A percentile compares a stretch with the other conserved stretches of the same genome.
These are phyloP conservation scores for Sclerotinia glacialis DNA, from an alignment of 2,329 filamentous ascomycete species.

Conservation along the genomic window DNA sequence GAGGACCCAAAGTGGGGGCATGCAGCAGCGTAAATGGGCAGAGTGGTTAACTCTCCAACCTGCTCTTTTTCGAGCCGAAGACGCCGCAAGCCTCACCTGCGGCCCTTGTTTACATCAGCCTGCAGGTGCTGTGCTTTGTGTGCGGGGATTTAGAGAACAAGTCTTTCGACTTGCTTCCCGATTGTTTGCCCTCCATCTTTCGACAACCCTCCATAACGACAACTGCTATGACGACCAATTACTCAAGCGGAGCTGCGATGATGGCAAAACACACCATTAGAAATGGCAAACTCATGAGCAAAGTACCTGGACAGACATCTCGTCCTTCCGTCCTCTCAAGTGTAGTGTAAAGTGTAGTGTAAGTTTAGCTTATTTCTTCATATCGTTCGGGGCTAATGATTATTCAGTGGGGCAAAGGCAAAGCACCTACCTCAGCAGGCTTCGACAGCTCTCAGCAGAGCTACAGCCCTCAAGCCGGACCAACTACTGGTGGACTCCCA, in stretches of 20 bases:
- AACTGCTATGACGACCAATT: background rate
- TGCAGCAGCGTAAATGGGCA: slow-evolving; percentile 47
- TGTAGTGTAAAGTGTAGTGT: slow-evolving; percentile 99
- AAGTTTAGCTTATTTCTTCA: slow-evolving; percentile 48
- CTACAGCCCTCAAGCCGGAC: slow-evolving; percentile 71
- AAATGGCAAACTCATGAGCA: background rate
- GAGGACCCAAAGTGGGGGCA: slow-evolving; percentile 57
- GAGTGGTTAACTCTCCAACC: background rate
- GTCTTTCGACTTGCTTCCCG: background rate
- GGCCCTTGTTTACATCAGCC: slow-evolving; percentile 6
- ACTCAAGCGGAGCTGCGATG: background rate
- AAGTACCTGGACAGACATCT: background rate
- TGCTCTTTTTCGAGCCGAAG: background rate
- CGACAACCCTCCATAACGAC: background rate
- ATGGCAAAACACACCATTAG: background rate
- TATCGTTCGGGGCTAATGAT: slow-evolving; percentile 38
- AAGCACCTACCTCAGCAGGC: slow-evolving; percentile 73
- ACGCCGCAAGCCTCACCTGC: background rate
- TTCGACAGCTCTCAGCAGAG: slow-evolving; percentile 75
- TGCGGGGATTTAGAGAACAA: no score
- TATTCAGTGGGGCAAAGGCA: slow-evolving; percentile 94
- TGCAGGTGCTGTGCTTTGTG: background rate
- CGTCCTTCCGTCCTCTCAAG: slow-evolving; percentile 72
- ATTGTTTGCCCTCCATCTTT: background rate
- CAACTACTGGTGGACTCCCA: slow-evolving; percentile 66